Evolutionary conservation across 805 yeast species (phyloP).

Genomic region (Lipomyces sp.): DNA sequence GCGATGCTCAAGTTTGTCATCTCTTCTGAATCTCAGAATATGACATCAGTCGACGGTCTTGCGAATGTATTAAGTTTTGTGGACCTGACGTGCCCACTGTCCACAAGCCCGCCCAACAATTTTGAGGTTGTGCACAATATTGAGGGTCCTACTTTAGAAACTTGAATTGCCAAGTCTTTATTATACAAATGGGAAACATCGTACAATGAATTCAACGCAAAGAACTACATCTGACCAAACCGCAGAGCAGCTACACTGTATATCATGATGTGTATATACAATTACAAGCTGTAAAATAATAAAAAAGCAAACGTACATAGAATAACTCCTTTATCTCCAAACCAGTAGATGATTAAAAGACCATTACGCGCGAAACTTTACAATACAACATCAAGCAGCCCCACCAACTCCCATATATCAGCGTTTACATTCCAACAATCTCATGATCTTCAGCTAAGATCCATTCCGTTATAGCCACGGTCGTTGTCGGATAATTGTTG

Average conservation of each 20-base stretch:
- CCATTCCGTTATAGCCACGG: conserved; percentile 26
- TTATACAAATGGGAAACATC: background rate
- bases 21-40: no score
- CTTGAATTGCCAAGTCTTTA: background rate
- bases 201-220: background rate
- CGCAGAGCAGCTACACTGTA: background rate
- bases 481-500: conserved; percentile 19
- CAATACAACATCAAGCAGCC: background rate
- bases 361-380: background rate
- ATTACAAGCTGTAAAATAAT: background rate
- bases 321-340: conserved; percentile 6
- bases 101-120: no score
- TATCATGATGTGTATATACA: background rate
- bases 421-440: background rate
- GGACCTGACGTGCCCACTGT: no score
- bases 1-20: no score
- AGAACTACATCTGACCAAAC: background rate
- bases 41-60: no score
- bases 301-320: conserved; percentile 1
- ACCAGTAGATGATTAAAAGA: background rate
- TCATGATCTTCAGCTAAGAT: conserved; percentile 18
- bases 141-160: background rate
- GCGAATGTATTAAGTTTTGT: no score
- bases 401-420: background rate
- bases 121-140: no score